phyloP scores from a whole-genome alignment of 1,139 yeast species.

The Trichomonascaceae sp. region DNA sequence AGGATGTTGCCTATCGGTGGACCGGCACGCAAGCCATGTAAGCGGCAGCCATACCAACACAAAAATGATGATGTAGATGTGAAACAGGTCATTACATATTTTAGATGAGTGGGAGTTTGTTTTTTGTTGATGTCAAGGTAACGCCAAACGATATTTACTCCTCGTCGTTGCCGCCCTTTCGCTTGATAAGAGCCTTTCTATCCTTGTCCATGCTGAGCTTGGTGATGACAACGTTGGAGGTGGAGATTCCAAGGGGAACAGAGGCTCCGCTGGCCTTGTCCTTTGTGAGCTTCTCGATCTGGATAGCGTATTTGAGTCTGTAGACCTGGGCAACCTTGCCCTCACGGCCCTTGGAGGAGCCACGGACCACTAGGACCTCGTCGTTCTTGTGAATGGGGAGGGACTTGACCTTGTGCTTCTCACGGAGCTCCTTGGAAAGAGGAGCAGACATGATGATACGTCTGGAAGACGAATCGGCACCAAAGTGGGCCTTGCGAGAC shows the following conservation, averaged over 20 bases:
- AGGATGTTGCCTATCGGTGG: not conserved
- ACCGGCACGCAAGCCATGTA: too few relatives aligned
- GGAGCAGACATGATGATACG: slow-evolving; percentile 97
- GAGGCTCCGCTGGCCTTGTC: slow-evolving; percentile 99
- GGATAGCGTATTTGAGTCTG: slow-evolving; percentile 97
- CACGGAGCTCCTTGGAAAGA: slow-evolving; percentile 97
- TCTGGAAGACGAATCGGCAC: slow-evolving; percentile 94
- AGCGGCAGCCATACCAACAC: too few relatives aligned
- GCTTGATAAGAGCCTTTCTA: slow-evolving; percentile 93
- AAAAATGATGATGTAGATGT: not conserved
- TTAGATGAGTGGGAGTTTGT: not conserved
- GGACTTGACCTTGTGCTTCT: slow-evolving; percentile 90
- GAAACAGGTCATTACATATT: not conserved
- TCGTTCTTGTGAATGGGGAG: slow-evolving; percentile 98
- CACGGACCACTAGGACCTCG: slow-evolving; percentile 92
- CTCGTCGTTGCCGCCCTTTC: slow-evolving; percentile 74
- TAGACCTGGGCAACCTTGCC: slow-evolving; percentile 96
- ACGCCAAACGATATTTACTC: slow-evolving; percentile 32
- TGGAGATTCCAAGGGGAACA: slow-evolving; percentile 94
- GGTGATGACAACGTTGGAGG: slow-evolving; percentile 98
- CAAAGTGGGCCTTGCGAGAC: slow-evolving; percentile 99
- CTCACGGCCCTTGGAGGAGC: slow-evolving; percentile 99
- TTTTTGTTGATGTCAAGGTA: not conserved
- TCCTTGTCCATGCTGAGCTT: slow-evolving; percentile 97
- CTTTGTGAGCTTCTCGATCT: slow-evolving; percentile 94